Percentiles rank a stretch among this genome's conserved stretches.
Conservation (phyloP, 2,329 filamentous ascomycete genomes). For the Aspergillus sergii region DNA sequence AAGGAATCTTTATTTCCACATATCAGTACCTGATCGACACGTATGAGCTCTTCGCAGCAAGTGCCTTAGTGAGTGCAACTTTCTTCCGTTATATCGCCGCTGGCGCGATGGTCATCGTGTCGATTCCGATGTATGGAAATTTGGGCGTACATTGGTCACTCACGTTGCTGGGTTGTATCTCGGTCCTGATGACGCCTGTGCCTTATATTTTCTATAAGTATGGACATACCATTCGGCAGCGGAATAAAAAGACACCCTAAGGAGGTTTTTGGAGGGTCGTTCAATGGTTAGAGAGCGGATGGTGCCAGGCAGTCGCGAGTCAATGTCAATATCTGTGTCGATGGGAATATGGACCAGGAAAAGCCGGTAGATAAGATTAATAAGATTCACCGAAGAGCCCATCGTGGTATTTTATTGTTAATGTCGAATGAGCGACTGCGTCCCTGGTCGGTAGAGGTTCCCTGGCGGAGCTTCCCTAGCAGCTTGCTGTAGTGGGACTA, state of each 20-base stretch:
- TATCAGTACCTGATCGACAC: constrained; percentile 61
- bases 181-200: constrained; percentile 42
- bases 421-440: no score
- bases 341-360: background rate
- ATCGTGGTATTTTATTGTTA: background rate
- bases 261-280: background rate
- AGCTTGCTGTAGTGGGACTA: no score
- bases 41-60: constrained; percentile 56
- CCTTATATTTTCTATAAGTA: constrained; percentile 47
- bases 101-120: constrained; percentile 38
- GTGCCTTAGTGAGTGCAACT: constrained; percentile 46
- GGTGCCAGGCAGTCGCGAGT: no score
- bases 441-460: no score
- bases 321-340: background rate
- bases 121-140: constrained; percentile 41
- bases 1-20: constrained; percentile 52
- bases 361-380: background rate
- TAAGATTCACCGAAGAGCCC: background rate
- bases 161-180: constrained; percentile 43
- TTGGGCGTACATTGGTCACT: constrained; percentile 44
- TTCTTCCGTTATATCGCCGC: constrained; percentile 43
- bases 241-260: constrained; percentile 12
- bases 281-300: background rate
- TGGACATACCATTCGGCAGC: constrained; percentile 16
- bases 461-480: no score